Evolutionary conservation across 768 basidiomycete genomes (phyloP), one percentile per base, ranked within the genome.

Genomic region (Chlorophyllum brunneum): DNA sequence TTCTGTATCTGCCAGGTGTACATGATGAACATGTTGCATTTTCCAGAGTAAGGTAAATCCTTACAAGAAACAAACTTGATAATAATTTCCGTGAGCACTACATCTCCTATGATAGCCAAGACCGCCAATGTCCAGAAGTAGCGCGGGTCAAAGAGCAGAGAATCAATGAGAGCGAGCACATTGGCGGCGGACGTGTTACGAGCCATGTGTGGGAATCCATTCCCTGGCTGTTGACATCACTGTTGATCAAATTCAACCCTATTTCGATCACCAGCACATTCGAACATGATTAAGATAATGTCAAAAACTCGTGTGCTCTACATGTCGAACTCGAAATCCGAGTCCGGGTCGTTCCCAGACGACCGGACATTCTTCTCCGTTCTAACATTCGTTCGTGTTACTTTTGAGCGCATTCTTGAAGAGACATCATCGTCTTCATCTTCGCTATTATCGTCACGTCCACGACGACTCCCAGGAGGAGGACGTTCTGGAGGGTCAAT

Each of bases 41-140:
- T 20, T 27, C 48, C 13, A 31, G 38, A 41, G 24, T 41, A 54
- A 56, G 55, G 29, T 47, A 37, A 48, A 24, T 36, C 68, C 88
- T 74, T 59, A 97, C 95, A 98, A 59, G 90, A 79, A 50, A 97
- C 75, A 63, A 84, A 85, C 38, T 71, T 79, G 58, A 95, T 85
- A 59, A 97, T 85, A 65, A 94, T 76, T 47, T 83, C 75, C 7
- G 90, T 92, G 42, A 97, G 78, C 36, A 84, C 48, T 6, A 80
- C 80, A 80, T 98, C 93, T 36, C 83, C 88, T 18, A 88, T 24
- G 22, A 93, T 67, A 18, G 88, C 76, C 7, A 92, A 67, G 15
- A 68, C 58, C 7, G 87, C 84, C 26, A 93, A 68, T 26, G 65
- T 63, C 81, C 83, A 86, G 69, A 89, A 94, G 61, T 84, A 82